These are phyloP conservation scores for Meyerozyma athensensis DNA, from an alignment of 1,139 yeast species.

Conservation along the genomic window DNA sequence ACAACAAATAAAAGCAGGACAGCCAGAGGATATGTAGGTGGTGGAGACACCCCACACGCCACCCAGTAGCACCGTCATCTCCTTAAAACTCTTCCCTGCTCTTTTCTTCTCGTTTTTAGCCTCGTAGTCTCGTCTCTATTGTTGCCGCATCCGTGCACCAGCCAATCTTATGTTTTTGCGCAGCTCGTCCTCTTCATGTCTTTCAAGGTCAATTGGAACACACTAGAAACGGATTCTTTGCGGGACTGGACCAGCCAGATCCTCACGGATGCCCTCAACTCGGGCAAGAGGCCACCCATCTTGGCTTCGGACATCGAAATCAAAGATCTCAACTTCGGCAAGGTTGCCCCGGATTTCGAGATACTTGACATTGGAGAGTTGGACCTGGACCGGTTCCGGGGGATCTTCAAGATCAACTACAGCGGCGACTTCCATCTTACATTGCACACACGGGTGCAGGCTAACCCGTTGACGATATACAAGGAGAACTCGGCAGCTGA, in stretches of 20 bases:
- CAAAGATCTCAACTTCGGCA: slow-evolving; percentile 73
- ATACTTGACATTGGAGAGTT: slow-evolving; percentile 83
- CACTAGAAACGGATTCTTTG: slow-evolving; percentile 67
- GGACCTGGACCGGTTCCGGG: slow-evolving; percentile 75
- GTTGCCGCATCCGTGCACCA: too few relatives aligned
- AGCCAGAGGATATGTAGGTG: too few relatives aligned
- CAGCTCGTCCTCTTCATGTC: too few relatives aligned
- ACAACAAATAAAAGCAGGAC: too few relatives aligned
- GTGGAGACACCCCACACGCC: too few relatives aligned
- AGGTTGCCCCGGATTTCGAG: slow-evolving; percentile 73
- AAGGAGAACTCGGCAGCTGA: slow-evolving; percentile 42
- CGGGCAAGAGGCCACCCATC: slow-evolving; percentile 70
- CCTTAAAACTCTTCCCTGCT: too few relatives aligned
- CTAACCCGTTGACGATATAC: slow-evolving; percentile 74
- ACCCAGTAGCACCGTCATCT: too few relatives aligned
- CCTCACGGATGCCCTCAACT: slow-evolving; percentile 72
- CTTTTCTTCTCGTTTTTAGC: too few relatives aligned
- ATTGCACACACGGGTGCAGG: slow-evolving; percentile 77
- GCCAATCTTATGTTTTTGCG: too few relatives aligned
- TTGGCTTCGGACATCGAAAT: slow-evolving; percentile 71
- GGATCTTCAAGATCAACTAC: slow-evolving; percentile 78
- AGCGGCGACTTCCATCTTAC: slow-evolving; percentile 79
- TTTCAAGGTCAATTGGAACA: slow-evolving; percentile 74
- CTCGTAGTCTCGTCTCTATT: too few relatives aligned
- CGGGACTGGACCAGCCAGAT: slow-evolving; percentile 64